Evolutionary conservation across 306 rosid genomes (phyloP), one percentile per base, ranked within the genome.

Genomic region (Astragalus glycyphyllos): DNA sequence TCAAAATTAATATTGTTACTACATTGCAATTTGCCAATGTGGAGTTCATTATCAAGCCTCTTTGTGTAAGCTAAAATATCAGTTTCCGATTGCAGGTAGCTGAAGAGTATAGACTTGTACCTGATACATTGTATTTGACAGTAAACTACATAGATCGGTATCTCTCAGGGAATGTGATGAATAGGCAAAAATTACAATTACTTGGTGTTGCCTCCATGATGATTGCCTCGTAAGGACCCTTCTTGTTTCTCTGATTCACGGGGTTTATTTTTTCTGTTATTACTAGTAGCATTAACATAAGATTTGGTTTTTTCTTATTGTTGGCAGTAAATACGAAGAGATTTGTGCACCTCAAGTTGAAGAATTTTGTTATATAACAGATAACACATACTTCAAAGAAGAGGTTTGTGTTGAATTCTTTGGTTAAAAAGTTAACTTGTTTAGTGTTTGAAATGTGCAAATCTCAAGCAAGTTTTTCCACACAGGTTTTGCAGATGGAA

Each of bases 331-430:
- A 79, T 89, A 91, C 41, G 99, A 94, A 80, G 99, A 94, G 87
- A 94, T 94, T 56, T 94, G 99, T 81, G 99, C 99, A 17, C 99
- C 97, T 58, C 97, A 91, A 75, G 99, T 94, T 65, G 99, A 94
- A 82, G 97, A 94, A 64, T 94, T 89, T 77, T 94, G 98, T 71
- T 94, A 94, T 48, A 89, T 94, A 42, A 94, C 99, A 10, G 99
- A 94, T 72, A 94, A 94, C 84, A 89, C 99, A 0, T 94, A 94
- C 58, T 91, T 91, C 77, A 91, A 94, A 69, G 99, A 94, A 3
- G 97, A 94, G 92, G 98, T 92, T 81, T 47, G 55, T 29, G 51
- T 76, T 74, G 75, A 34, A 31, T 29, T 13, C 48, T 49, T 13
- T 5, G 60, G 5, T 76, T 38, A 14, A 37, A 58, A 26, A 26